Conservation (phyloP, 2,329 filamentous ascomycete genomes). For the Fusarium globosum region DNA sequence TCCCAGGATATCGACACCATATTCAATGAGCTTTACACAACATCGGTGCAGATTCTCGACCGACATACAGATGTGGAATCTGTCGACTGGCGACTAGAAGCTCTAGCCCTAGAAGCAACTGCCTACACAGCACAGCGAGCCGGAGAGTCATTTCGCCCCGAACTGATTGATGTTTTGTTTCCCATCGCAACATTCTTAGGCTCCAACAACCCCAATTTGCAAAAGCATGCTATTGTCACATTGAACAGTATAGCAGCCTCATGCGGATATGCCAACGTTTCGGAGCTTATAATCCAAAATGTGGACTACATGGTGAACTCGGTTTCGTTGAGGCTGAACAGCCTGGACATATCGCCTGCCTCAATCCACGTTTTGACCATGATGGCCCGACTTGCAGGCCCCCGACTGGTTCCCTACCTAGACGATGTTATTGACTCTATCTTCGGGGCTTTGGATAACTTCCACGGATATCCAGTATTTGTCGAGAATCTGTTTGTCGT, state of each 20-base stretch:
- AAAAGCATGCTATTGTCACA: constrained; percentile 83
- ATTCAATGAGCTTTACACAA: constrained; percentile 75
- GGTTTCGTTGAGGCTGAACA: constrained; percentile 87
- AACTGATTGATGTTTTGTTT: constrained; percentile 91
- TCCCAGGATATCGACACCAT: constrained; percentile 58
- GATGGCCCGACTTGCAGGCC: constrained; percentile 91
- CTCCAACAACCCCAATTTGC: constrained; percentile 73
- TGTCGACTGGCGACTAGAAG: constrained; percentile 77
- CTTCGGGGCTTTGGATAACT: constrained; percentile 92
- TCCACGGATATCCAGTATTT: constrained; percentile 89
- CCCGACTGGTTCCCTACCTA: constrained; percentile 83
- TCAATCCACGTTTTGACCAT: constrained; percentile 91
- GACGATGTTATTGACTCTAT: constrained; percentile 93
- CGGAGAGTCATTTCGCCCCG: constrained; percentile 77
- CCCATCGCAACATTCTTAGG: constrained; percentile 91
- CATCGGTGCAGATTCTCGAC: constrained; percentile 72
- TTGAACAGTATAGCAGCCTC: constrained; percentile 82
- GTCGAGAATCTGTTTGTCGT: constrained; percentile 89
- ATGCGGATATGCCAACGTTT: constrained; percentile 80
- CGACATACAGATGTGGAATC: constrained; percentile 61
- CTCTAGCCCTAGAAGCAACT: constrained; percentile 83
- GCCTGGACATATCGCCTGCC: constrained; percentile 90
- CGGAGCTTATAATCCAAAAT: constrained; percentile 86
- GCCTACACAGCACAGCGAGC: constrained; percentile 78
- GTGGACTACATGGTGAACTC: constrained; percentile 98